Percentiles rank a stretch among this genome's conserved stretches.
phyloP scores from a whole-genome alignment of 352 stramenopile genomes.

The Globisporangium lucens region DNA sequence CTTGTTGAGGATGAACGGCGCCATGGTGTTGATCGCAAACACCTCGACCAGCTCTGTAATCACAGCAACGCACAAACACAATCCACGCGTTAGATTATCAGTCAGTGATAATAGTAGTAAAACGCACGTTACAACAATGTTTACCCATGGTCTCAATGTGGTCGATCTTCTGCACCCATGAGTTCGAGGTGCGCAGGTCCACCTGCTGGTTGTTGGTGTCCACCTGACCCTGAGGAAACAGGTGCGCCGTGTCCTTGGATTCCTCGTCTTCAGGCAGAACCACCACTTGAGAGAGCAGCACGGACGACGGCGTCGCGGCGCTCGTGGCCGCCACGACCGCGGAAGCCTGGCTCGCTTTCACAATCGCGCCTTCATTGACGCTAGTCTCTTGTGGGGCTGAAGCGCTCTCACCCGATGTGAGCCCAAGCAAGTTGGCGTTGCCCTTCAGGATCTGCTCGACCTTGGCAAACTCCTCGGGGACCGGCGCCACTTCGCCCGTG shows the following conservation, averaged over 20 bases:
- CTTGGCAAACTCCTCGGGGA: constrained; percentile 43
- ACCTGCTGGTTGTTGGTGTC: constrained; percentile 94
- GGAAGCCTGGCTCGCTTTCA: constrained; percentile 20
- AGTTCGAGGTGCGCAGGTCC: constrained; percentile 90
- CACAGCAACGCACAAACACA: constrained; percentile 2
- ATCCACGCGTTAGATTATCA: not conserved
- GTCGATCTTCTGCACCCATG: constrained; percentile 86
- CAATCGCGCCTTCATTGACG: constrained; percentile 23
- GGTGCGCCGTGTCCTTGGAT: constrained; percentile 38
- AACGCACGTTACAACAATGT: too few species aligned
- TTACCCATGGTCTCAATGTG: constrained; percentile 70
- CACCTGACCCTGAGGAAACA: constrained; percentile 72
- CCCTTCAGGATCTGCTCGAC: constrained; percentile 47
- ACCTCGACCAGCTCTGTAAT: constrained; percentile 69
- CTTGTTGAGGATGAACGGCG: constrained; percentile 94
- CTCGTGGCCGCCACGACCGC: constrained; percentile 16
- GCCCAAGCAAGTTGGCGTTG: constrained; percentile 42
- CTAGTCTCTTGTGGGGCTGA: not conserved
- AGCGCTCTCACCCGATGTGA: not conserved
- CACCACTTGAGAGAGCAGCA: constrained; percentile 88
- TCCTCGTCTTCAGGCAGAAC: constrained; percentile 85
- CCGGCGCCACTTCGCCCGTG: constrained; percentile 58
- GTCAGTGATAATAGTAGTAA: not conserved
- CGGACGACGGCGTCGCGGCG: constrained; percentile 58
- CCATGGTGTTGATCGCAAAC: constrained; percentile 93